phyloP scores from a whole-genome alignment of 192 early-diverging fungal species.

The Lobosporangium transversale region DNA sequence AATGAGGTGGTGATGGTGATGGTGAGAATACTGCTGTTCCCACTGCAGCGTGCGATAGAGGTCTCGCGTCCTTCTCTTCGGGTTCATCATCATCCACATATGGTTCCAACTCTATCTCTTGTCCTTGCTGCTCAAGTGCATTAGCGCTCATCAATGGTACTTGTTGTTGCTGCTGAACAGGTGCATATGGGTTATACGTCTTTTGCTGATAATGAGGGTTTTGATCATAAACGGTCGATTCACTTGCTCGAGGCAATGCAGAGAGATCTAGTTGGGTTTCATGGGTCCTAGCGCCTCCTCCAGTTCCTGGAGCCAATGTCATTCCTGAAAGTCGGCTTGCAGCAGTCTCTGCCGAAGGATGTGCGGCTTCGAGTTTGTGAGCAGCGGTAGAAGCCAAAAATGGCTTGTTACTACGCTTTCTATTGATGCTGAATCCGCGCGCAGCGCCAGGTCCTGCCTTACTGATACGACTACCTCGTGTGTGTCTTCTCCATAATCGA shows the following conservation, averaged over 20 bases:
- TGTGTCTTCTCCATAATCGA: slow-evolving; percentile 18
- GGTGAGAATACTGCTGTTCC: too few relatives aligned
- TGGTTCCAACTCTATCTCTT: slow-evolving; percentile 9
- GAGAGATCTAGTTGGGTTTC: slow-evolving; percentile 37
- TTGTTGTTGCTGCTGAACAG: slow-evolving; percentile 22
- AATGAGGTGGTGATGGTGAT: too few relatives aligned
- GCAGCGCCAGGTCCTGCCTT: neutral
- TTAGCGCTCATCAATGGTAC: slow-evolving; percentile 44
- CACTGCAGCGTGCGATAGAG: neutral
- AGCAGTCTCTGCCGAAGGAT: neutral
- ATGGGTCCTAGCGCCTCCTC: neutral
- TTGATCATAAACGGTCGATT: slow-evolving; percentile 18
- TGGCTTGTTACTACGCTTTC: slow-evolving; percentile 18
- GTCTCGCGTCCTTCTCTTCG: slow-evolving; percentile 3
- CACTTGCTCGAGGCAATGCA: slow-evolving; percentile 12
- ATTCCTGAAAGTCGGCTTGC: slow-evolving; percentile 17
- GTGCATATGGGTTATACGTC: slow-evolving; percentile 17
- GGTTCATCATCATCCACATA: slow-evolving; percentile 14
- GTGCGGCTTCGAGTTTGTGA: neutral
- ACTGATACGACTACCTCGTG: neutral
- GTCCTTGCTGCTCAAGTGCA: slow-evolving; percentile 23
- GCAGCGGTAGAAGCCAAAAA: slow-evolving; percentile 4
- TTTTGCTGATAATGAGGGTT: slow-evolving; percentile 2
- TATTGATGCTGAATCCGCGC: neutral
- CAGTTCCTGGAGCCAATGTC: neutral